Conservation (phyloP, 768 basidiomycete genomes). For the Lentinula detonsa region DNA sequence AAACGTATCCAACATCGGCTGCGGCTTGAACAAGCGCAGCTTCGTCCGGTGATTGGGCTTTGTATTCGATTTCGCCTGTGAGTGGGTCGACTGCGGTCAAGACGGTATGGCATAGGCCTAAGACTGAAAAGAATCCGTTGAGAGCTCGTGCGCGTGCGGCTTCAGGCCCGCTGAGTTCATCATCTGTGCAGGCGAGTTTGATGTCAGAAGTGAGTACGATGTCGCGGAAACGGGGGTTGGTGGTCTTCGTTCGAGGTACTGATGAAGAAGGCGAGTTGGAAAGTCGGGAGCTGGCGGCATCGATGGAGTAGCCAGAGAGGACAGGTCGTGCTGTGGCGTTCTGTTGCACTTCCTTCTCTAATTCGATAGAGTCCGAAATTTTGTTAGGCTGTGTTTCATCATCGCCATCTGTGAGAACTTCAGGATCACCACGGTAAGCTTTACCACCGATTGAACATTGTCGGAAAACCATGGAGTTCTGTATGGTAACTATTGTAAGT, state of each 20-base stretch:
- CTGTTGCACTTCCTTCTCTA: neutral
- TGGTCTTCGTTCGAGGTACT: neutral
- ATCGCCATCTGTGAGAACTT: slow-evolving; percentile 1
- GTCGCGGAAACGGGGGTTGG: slow-evolving; percentile 50
- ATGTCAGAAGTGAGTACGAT: slow-evolving; percentile 58
- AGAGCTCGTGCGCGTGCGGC: slow-evolving; percentile 63
- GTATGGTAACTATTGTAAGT: slow-evolving; percentile 8
- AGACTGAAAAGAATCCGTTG: slow-evolving; percentile 91
- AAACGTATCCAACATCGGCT: slow-evolving; percentile 91
- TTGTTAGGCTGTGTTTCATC: neutral
- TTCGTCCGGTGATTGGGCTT: slow-evolving; percentile 96
- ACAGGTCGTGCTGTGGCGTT: neutral
- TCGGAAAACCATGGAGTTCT: slow-evolving; percentile 93
- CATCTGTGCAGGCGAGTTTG: slow-evolving; percentile 29
- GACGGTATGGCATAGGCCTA: slow-evolving; percentile 93
- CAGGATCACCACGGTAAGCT: slow-evolving; percentile 68
- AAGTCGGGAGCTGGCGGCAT: neutral
- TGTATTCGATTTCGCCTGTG: slow-evolving; percentile 81
- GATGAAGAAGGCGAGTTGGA: neutral
- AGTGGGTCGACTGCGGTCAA: slow-evolving; percentile 65
- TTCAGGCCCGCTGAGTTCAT: slow-evolving; percentile 42
- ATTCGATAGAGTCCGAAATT: neutral
- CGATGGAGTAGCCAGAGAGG: neutral
- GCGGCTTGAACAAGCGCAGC: slow-evolving; percentile 95
- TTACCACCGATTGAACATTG: slow-evolving; percentile 88